A percentile compares a stretch with the other conserved stretches of the same genome.
These are phyloP conservation scores for Fraxinus angustifolia DNA, from an alignment of 305 asterid genomes.

Conservation along the genomic window DNA sequence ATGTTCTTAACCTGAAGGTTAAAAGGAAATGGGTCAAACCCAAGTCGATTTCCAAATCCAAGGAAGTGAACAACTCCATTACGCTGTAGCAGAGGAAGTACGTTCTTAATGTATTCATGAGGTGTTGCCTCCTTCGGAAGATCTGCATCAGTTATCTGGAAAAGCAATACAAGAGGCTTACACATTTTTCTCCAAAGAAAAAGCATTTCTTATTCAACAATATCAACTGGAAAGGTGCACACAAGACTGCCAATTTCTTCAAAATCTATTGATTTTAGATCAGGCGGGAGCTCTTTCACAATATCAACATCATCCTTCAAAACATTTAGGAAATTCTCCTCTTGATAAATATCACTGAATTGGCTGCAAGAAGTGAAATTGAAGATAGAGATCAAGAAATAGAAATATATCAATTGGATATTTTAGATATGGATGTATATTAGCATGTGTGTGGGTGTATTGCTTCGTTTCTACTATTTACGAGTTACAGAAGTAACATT, in stretches of 20 bases:
- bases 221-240: constrained; percentile 29
- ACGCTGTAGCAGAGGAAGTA: constrained; percentile 59
- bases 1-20: constrained; percentile 60
- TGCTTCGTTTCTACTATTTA: background rate
- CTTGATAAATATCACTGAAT: constrained; percentile 80
- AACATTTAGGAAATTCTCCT: constrained; percentile 54
- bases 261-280: constrained; percentile 54
- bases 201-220: background rate
- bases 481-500: background rate
- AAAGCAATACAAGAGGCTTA: constrained; percentile 21
- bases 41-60: constrained; percentile 91
- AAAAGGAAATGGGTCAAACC: constrained; percentile 73
- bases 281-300: constrained; percentile 70
- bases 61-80: constrained; percentile 82
- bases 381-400: background rate
- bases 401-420: background rate
- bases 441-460: background rate
- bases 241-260: constrained; percentile 83
- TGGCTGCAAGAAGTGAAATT: constrained; percentile 51
- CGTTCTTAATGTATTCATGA: constrained; percentile 56
- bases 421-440: background rate
- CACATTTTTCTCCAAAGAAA: constrained; percentile 3
- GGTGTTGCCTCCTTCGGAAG: constrained; percentile 85
- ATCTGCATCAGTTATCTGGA: constrained; percentile 84
- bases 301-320: constrained; percentile 60